A percentile compares a stretch with the other conserved stretches of the same genome.
Conservation (phyloP, 106 monocot species). For the Allium sativum region DNA sequence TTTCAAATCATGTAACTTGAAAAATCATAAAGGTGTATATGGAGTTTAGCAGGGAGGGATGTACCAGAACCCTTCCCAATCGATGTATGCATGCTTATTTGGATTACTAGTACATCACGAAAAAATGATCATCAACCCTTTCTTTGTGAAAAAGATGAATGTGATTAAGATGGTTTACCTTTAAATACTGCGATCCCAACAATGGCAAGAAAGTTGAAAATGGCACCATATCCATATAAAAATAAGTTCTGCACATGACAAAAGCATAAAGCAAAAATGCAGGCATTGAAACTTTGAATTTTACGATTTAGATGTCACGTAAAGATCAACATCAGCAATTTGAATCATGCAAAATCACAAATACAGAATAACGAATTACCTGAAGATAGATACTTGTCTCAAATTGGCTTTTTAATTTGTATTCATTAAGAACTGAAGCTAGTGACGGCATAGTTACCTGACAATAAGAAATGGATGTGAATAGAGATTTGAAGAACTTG, state of each 20-base stretch:
- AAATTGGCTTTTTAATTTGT: conserved; percentile 94
- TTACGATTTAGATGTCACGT: background rate
- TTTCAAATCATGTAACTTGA: too few species aligned
- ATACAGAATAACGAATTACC: conserved; percentile 24
- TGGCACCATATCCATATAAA: conserved; percentile 98
- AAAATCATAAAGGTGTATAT: too few species aligned
- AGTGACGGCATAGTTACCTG: conserved; percentile 90
- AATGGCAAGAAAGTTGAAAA: conserved; percentile 92
- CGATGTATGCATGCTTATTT: too few species aligned
- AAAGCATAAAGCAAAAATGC: background rate
- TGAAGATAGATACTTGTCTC: conserved; percentile 98
- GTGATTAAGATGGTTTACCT: conserved; percentile 29
- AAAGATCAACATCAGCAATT: background rate
- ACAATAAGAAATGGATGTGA: conserved; percentile 1
- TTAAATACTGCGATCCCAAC: conserved; percentile 63
- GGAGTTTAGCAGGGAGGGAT: too few species aligned
- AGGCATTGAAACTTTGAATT: background rate
- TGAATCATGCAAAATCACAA: background rate
- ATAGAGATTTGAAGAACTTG: too few species aligned
- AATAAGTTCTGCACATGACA: conserved; percentile 70
- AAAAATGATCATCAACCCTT: too few species aligned
- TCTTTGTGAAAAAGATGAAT: background rate
- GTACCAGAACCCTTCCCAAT: too few species aligned
- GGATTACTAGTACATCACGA: too few species aligned
- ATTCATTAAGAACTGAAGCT: conserved; percentile 94